Base-by-base conservation (phyloP, 768 basidiomycete genomes). In the Amanita exitialis region DNA sequence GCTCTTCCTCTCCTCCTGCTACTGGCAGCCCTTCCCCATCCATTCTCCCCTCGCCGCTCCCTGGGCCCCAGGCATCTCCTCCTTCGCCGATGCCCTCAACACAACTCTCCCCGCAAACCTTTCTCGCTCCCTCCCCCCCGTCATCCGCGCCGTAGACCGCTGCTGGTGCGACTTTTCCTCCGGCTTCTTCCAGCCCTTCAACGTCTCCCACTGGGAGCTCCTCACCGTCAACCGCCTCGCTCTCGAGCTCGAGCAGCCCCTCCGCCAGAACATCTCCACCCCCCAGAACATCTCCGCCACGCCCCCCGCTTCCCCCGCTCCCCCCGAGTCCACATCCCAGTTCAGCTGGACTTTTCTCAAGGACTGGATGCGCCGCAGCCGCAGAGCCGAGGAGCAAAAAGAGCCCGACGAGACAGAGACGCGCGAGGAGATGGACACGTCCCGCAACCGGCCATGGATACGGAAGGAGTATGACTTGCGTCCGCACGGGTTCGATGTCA, bases 1-100 rank as follows among this genome's bases (percentile, higher is more conserved):
- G n/a, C 75, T 91, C 44, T 91, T 90, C 63, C 72, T 89, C 54
- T 86, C 90, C 13, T 86, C 90, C 15, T 92, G 90, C 63, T 90
- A 90, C 66, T 91, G 90, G 90, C 86, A 87, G 55, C 86, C 90
- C 27, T 79, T 89, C 51, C 77, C 83, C 20, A 64, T 81, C 43
- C 76, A 82, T 54, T 79, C 75, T 23, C 70, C 75, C 0, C 79
- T 90, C 52, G 75, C 78, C 10, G 63, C 61, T 15, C 83, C 86
- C 8, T 88, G 84, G 84, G 66, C 80, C 4, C 71, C 76, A 42
- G 80, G 82, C 59, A 76, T 87, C 62, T 83, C 82, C 10, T 88
- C 86, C 13, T 87, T 85, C 61, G 74, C 76, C 1, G 76, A 85
- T 32, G 85, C 84, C 2, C 64, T 89, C 51, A 75, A 73, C 44